Conservation (phyloP, 2,329 filamentous ascomycete genomes). For the Huntiella bhutanensis region DNA sequence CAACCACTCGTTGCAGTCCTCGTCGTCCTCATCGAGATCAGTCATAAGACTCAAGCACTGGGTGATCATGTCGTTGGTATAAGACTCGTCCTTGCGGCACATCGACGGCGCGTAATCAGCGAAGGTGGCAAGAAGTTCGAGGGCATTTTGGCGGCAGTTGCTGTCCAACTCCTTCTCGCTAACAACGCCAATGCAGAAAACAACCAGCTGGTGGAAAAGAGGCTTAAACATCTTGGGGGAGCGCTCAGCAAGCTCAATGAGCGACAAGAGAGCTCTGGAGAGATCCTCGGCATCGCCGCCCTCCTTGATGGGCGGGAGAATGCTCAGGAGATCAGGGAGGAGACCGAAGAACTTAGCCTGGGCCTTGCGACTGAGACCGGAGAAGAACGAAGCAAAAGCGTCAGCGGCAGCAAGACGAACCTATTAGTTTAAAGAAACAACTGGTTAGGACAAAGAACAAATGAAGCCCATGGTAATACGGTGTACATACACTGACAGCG, state of each 20-base stretch:
- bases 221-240: constrained; percentile 94
- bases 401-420: constrained; percentile 91
- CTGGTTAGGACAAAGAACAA: not conserved
- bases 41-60: constrained; percentile 98
- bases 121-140: constrained; percentile 96
- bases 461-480: not conserved
- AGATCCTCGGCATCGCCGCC: constrained; percentile 77
- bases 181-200: constrained; percentile 83
- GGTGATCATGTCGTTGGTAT: constrained; percentile 92
- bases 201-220: constrained; percentile 81
- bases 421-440: constrained; percentile 21
- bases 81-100: constrained; percentile 85
- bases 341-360: constrained; percentile 77
- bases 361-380: constrained; percentile 69
- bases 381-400: constrained; percentile 91
- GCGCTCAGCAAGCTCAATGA: constrained; percentile 89
- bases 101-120: constrained; percentile 85
- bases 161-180: constrained; percentile 90
- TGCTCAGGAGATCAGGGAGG: constrained; percentile 81
- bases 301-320: constrained; percentile 85
- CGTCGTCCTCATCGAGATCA: constrained; percentile 82
- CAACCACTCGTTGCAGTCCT: constrained; percentile 89
- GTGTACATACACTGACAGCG: constrained; percentile 46
- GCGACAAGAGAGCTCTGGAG: constrained; percentile 69
- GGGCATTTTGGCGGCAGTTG: constrained; percentile 76